Percentiles rank a stretch among this genome's conserved stretches.
These are phyloP conservation scores for Strigomonas culicis DNA, from an alignment of 208 protist species.

Conservation along the genomic window DNA sequence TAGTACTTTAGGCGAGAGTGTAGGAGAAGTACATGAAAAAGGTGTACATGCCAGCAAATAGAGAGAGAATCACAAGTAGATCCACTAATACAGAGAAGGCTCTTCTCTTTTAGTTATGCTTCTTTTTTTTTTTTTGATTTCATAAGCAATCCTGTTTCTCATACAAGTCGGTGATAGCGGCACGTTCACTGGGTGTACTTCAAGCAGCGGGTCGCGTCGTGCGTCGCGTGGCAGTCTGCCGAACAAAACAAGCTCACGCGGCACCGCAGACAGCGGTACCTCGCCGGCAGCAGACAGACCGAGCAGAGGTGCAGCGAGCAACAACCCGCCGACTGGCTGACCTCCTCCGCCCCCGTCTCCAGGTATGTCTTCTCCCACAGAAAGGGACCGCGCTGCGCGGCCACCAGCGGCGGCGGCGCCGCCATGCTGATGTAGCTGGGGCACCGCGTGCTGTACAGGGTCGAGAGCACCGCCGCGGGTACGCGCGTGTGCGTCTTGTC, in stretches of 20 bases:
- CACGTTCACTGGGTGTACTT: conserved; percentile 75
- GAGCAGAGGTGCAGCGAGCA: conserved; percentile 57
- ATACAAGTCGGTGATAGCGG: too few species aligned
- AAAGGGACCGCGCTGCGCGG: not conserved
- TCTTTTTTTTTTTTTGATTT: conserved; percentile 1
- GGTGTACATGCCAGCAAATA: not conserved
- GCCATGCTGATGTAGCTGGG: conserved; percentile 1
- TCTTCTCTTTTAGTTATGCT: not conserved
- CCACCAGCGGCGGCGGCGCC: not conserved
- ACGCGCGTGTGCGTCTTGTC: not conserved
- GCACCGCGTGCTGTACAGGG: not conserved
- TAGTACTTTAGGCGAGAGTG: not conserved
- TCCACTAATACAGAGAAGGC: too few species aligned
- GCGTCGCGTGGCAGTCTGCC: conserved; percentile 66
- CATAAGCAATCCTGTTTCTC: not conserved
- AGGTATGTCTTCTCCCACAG: not conserved
- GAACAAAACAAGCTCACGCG: conserved; percentile 69
- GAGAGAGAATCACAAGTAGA: not conserved
- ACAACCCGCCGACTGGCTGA: not conserved
- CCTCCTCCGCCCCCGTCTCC: not conserved
- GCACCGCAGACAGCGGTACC: conserved; percentile 68
- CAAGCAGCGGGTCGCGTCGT: conserved; percentile 74
- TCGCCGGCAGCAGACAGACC: conserved; percentile 64
- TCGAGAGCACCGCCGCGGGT: not conserved
- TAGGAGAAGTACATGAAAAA: not conserved